phyloP scores from a whole-genome alignment of 306 rosid species.

The Begonia loranthoides region DNA sequence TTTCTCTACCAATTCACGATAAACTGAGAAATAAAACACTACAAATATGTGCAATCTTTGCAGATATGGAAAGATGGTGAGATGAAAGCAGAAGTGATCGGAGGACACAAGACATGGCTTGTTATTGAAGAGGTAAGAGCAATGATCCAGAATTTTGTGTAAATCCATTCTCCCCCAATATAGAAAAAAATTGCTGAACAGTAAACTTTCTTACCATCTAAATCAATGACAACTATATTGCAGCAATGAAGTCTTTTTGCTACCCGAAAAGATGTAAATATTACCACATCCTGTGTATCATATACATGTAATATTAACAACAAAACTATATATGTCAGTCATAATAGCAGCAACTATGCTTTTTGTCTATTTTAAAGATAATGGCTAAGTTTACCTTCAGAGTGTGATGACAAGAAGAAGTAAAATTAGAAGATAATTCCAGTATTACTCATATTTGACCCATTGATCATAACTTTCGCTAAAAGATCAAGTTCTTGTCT shows the following conservation, averaged over 20 bases:
- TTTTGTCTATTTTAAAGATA: neutral
- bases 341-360: neutral
- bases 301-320: too few species aligned
- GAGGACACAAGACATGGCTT: slow-evolving; percentile 85
- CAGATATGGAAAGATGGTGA: slow-evolving; percentile 96
- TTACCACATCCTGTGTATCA: neutral
- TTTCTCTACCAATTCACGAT: neutral
- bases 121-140: slow-evolving; percentile 76
- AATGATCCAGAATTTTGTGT: slow-evolving; percentile 49
- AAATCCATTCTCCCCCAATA: neutral
- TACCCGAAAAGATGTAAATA: neutral
- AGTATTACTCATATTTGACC: too few species aligned
- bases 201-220: neutral
- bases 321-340: neutral
- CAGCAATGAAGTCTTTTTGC: neutral
- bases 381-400: neutral
- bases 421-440: too few species aligned
- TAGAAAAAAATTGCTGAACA: neutral
- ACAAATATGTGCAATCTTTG: slow-evolving; percentile 5
- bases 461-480: too few species aligned
- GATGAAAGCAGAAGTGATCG: slow-evolving; percentile 72
- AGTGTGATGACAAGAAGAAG: too few species aligned
- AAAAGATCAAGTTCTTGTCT: too few species aligned
- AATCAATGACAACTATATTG: neutral
- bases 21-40: neutral